A percentile compares a stretch with the other conserved stretches of the same genome.
These are phyloP conservation scores for Aeminium ludgeri DNA, from an alignment of 495 filamentous ascomycete species.

Conservation along the genomic window DNA sequence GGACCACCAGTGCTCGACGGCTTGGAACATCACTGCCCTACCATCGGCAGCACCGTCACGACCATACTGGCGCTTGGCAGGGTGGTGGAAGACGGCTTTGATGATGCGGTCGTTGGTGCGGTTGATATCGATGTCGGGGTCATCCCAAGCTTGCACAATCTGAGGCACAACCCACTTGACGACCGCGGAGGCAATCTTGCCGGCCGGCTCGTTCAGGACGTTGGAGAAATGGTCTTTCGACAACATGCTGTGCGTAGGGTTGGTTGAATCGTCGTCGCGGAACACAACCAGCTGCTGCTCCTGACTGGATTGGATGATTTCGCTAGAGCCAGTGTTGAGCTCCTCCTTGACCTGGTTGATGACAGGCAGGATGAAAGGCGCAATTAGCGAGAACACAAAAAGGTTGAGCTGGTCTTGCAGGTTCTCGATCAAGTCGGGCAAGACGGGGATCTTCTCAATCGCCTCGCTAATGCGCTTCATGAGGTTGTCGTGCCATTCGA, in stretches of 20 bases:
- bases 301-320: slow-evolving; percentile 65
- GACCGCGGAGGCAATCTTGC: slow-evolving; percentile 58
- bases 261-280: slow-evolving; percentile 50
- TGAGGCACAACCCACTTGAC: slow-evolving; percentile 73
- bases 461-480: slow-evolving; percentile 60
- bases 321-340: slow-evolving; percentile 64
- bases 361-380: slow-evolving; percentile 71
- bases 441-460: slow-evolving; percentile 63
- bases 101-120: slow-evolving; percentile 56
- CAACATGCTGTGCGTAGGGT: slow-evolving; percentile 92
- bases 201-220: slow-evolving; percentile 74
- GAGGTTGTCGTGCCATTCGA: slow-evolving; percentile 76
- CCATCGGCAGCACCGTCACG: slow-evolving; percentile 58
- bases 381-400: slow-evolving; percentile 73
- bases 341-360: slow-evolving; percentile 72
- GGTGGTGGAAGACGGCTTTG: slow-evolving; percentile 73
- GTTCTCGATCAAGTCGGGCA: slow-evolving; percentile 63
- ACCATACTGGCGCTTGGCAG: slow-evolving; percentile 51
- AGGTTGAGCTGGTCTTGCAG: slow-evolving; percentile 53
- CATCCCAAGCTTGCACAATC: slow-evolving; percentile 71
- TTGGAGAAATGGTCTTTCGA: slow-evolving; percentile 77
- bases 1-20: slow-evolving; percentile 66
- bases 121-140: slow-evolving; percentile 49
- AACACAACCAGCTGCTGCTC: slow-evolving; percentile 75
- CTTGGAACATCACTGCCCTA: slow-evolving; percentile 56